Percentiles rank a stretch among this genome's conserved stretches.
Conservation (phyloP, 768 basidiomycete species). For the Calvatia gigantea region DNA sequence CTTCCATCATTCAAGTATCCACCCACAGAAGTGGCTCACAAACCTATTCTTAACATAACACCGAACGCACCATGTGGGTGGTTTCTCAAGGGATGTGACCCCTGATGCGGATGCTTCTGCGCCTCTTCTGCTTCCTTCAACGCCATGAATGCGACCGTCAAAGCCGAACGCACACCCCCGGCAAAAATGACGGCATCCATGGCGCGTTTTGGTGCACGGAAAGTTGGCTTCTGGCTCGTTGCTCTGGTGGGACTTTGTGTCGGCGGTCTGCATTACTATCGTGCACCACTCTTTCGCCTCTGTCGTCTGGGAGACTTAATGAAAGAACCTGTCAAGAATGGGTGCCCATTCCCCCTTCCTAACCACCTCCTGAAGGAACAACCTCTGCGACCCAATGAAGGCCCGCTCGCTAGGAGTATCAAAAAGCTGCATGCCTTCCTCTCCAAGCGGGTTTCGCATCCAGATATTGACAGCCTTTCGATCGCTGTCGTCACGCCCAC, state of each 20-base stretch:
- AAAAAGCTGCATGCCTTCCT: slow-evolving; percentile 25
- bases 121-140: not conserved
- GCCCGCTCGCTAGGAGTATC: slow-evolving; percentile 19
- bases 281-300: not conserved
- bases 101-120: no score
- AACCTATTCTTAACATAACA: not conserved
- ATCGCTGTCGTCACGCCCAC: slow-evolving; percentile 46
- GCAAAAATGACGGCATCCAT: not conserved
- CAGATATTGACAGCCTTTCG: slow-evolving; percentile 46
- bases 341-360: slow-evolving; percentile 21
- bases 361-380: slow-evolving; percentile 24
- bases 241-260: not conserved
- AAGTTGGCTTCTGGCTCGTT: not conserved
- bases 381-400: slow-evolving; percentile 22
- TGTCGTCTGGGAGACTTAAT: not conserved
- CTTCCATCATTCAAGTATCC: not conserved
- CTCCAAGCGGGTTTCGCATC: slow-evolving; percentile 21
- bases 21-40: no score
- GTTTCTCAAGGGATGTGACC: not conserved
- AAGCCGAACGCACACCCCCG: not conserved
- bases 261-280: not conserved
- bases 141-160: not conserved
- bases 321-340: not conserved
- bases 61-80: not conserved
- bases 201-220: not conserved